Percentiles rank a stretch among this genome's conserved stretches.
Evolutionary conservation across 768 basidiomycete genomes (phyloP).

Genomic region (Auricularia cornea): DNA sequence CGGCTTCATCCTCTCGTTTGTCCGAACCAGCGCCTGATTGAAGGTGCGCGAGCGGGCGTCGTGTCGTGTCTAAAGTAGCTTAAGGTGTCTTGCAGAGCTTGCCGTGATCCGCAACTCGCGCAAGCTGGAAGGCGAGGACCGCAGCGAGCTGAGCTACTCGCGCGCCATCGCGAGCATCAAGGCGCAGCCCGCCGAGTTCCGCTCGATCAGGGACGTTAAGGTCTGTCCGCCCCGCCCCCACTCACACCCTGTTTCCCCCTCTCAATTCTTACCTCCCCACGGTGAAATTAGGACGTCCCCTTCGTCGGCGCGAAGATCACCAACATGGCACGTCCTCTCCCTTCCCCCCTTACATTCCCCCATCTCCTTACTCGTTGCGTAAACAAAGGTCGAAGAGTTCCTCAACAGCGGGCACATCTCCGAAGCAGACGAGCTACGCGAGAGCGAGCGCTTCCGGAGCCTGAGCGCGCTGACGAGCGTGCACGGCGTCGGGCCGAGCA

Average conservation of each 20-base stretch:
- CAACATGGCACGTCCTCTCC: conserved; percentile 10
- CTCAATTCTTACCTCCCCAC: no score
- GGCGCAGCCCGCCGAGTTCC: conserved; percentile 28
- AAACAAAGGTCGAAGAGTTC: conserved; percentile 43
- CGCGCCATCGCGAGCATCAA: conserved; percentile 54
- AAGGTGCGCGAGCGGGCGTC: conserved; percentile 2
- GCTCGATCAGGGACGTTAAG: conserved; percentile 18
- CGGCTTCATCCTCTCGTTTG: conserved; percentile 61
- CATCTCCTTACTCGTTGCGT: no score
- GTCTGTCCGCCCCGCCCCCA: no score
- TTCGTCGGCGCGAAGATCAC: conserved; percentile 32
- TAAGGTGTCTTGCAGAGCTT: conserved; percentile 30
- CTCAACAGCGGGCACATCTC: conserved; percentile 43
- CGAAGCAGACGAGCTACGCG: conserved; percentile 47
- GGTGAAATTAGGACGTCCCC: conserved; percentile 22
- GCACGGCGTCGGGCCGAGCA: conserved; percentile 68
- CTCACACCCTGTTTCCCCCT: background rate
- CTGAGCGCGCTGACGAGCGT: conserved; percentile 53
- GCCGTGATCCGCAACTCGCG: conserved; percentile 49
- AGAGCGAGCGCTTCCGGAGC: conserved; percentile 45
- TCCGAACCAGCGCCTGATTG: conserved; percentile 54
- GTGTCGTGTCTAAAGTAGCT: background rate
- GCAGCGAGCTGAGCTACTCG: conserved; percentile 64
- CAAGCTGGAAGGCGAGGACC: conserved; percentile 55
- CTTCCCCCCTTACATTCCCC: no score